Evolutionary conservation across 2,329 filamentous ascomycete genomes (phyloP).

Genomic region (Colletotrichum tropicicola): DNA sequence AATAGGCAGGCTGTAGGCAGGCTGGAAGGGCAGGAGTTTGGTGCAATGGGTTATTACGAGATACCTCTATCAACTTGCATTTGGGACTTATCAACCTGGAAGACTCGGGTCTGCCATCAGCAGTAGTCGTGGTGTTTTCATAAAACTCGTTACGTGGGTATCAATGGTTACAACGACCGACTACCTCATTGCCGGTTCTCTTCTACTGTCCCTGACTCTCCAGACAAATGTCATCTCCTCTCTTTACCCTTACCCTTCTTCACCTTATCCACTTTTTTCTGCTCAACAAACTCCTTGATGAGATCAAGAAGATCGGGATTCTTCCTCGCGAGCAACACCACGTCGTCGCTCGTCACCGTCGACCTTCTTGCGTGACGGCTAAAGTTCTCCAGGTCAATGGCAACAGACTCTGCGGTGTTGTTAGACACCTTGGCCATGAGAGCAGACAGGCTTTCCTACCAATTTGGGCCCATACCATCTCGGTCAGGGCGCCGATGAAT

Average conservation of each 20-base stretch:
- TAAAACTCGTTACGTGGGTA: conserved; percentile 8
- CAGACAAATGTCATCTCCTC: neutral
- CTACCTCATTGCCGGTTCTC: neutral
- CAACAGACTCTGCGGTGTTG: conserved; percentile 58
- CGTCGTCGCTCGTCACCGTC: conserved; percentile 85
- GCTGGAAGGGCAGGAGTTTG: neutral
- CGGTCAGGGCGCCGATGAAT: conserved; percentile 86
- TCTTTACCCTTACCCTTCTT: conserved; percentile 29
- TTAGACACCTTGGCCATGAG: neutral
- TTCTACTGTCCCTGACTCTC: neutral
- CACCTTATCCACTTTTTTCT: conserved; percentile 56
- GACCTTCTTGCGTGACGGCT: conserved; percentile 81
- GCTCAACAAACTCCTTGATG: conserved; percentile 74
- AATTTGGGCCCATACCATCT: conserved; percentile 88
- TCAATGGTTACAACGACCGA: neutral
- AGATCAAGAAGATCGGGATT: conserved; percentile 87
- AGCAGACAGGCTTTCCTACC: conserved; percentile 58
- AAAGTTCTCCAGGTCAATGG: conserved; percentile 64
- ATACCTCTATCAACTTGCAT: neutral
- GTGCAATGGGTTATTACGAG: neutral
- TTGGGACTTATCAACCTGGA: neutral
- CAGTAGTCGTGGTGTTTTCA: neutral
- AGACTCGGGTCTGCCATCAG: no score
- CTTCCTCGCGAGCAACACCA: conserved; percentile 84
- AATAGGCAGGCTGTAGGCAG: neutral